Evolutionary conservation across 2,329 filamentous ascomycete genomes (phyloP).

Genomic region (Botryotinia narcissicola): DNA sequence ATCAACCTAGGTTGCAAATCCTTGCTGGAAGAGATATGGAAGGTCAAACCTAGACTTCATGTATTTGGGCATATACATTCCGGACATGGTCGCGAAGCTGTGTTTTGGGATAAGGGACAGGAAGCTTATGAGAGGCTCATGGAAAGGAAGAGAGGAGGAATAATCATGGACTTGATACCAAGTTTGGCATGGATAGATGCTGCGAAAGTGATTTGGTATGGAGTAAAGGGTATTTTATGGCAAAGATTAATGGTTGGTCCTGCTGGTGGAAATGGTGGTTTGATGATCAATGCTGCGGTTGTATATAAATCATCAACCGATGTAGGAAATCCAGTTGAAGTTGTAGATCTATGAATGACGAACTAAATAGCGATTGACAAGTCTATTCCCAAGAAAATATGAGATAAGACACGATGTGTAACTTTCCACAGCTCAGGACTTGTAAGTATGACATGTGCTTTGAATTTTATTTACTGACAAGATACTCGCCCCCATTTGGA

Average conservation of each 20-base stretch:
- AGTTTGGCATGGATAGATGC: constrained; percentile 49
- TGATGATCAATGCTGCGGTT: constrained; percentile 61
- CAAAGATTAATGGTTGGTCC: constrained; percentile 51
- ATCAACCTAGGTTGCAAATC: constrained; percentile 56
- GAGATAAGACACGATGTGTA: background rate
- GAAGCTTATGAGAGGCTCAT: constrained; percentile 37
- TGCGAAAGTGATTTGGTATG: constrained; percentile 50
- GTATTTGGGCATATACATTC: constrained; percentile 67
- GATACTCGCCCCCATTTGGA: background rate
- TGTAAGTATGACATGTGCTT: background rate
- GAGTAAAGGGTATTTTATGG: constrained; percentile 57
- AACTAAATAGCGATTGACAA: background rate
- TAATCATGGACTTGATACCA: constrained; percentile 37
- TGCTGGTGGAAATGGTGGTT: constrained; percentile 47
- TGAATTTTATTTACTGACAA: no score
- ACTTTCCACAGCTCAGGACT: background rate
- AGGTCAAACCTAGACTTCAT: constrained; percentile 58
- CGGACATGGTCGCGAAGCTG: constrained; percentile 55
- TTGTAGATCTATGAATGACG: constrained; percentile 34
- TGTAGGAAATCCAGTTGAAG: constrained; percentile 44
- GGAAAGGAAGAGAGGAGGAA: constrained; percentile 36
- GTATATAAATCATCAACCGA: constrained; percentile 48
- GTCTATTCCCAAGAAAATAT: background rate
- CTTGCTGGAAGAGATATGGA: constrained; percentile 57
- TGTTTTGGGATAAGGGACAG: constrained; percentile 63